Base-by-base conservation (phyloP, 148 eudicot species). In the Diospyros kaki region DNA sequence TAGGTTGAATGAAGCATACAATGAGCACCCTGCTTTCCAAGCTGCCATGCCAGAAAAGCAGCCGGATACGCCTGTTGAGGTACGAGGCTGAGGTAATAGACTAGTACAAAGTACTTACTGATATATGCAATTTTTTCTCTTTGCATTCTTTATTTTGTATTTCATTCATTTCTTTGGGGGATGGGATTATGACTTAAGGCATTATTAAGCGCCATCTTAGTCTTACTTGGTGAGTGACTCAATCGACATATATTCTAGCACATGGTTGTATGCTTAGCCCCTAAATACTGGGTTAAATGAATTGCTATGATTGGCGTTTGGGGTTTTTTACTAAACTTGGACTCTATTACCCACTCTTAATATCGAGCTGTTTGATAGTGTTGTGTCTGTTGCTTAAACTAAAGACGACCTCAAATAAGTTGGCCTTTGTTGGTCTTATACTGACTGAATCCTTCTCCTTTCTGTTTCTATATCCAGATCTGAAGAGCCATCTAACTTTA, bases 1-100 rank as follows among this genome's bases (percentile, higher is more conserved):
- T 59, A 89, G 86, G 86, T 52, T 94, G 55, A 64, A 83, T 70
- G 89, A 90, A 46, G 90, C 89, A 46, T 94, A 94, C 79, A 73
- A 51, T 53, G 83, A 85, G 68, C 63, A 82, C 11, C 91, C 93
- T 39, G 93, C 90, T 60, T 92, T 92, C 74, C 85, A 75, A 74
- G 81, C 87, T 76, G 93, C 97, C 51, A 73, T 74, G 78, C 96
- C 98, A 39, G 89, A 75, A 75, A 87, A 86, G 53, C 98, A 94
- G 79, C 96, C 97, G 11, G 96, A 92, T 81, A 77, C 44, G 46
- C 73, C 42, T 18, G 74, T 28, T 45, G 50, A 77, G 72, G 64
- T 55, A 13, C 39, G 6, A 17, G 9, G 17, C 17, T 69, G 63
- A 52, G 66, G 76, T 77, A 77, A 52, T n/a, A 48, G 9, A n/a